These are phyloP conservation scores for Camillea tinctor DNA, from an alignment of 2,329 filamentous ascomycete species.

Conservation along the genomic window DNA sequence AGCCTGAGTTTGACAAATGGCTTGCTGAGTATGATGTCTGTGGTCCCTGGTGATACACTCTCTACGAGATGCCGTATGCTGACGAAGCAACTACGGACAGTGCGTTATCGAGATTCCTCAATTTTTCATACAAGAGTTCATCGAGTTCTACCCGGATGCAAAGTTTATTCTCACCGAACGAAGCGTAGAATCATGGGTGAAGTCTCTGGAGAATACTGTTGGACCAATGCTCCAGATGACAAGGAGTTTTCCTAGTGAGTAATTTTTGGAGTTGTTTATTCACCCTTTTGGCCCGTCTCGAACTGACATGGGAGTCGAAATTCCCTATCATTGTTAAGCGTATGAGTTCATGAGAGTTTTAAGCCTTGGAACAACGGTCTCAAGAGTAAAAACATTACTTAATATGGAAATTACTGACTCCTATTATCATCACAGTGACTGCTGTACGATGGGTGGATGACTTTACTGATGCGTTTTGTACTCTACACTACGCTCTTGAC, in stretches of 20 bases:
- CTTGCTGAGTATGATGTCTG: slow-evolving; percentile 24
- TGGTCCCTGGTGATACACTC: neutral
- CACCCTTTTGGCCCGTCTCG: too few relatives aligned
- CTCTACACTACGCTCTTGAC: slow-evolving; percentile 14
- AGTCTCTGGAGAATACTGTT: slow-evolving; percentile 29
- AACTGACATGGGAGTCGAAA: too few relatives aligned
- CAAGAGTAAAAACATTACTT: too few relatives aligned
- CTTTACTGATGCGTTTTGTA: slow-evolving; percentile 15
- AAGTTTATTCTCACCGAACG: slow-evolving; percentile 36
- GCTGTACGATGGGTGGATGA: slow-evolving; percentile 21
- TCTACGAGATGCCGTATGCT: neutral
- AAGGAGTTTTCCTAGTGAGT: slow-evolving; percentile 25
- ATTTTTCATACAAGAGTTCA: slow-evolving; percentile 30
- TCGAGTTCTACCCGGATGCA: slow-evolving; percentile 31
- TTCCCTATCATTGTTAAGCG: too few relatives aligned
- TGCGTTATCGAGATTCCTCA: slow-evolving; percentile 23
- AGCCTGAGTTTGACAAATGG: slow-evolving; percentile 27
- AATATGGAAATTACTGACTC: too few relatives aligned
- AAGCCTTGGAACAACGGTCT: too few relatives aligned
- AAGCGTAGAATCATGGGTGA: slow-evolving; percentile 29
- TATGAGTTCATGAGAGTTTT: too few relatives aligned
- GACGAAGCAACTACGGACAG: slow-evolving; percentile 2
- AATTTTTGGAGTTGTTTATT: too few relatives aligned
- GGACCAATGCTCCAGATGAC: slow-evolving; percentile 9
- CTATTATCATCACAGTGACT: too few relatives aligned